Evolutionary conservation across 306 rosid species (phyloP).

Genomic region (Ziziphus jujuba): DNA sequence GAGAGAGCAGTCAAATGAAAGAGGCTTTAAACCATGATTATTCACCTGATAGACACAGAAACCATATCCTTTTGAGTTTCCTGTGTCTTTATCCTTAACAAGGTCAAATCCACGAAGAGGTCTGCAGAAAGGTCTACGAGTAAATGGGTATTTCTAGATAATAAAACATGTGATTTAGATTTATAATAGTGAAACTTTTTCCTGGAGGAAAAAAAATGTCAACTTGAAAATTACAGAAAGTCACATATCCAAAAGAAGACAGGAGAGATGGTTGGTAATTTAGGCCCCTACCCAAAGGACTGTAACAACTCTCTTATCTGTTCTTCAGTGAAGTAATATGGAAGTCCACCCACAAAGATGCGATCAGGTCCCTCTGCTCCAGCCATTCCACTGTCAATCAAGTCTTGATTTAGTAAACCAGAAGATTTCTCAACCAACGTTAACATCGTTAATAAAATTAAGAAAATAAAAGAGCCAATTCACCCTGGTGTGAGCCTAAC

Average conservation of each 20-base stretch:
- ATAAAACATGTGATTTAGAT: constrained; percentile 17
- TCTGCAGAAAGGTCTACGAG: constrained; percentile 39
- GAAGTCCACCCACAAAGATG: constrained; percentile 82
- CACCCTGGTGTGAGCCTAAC: constrained; percentile 71
- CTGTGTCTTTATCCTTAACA: constrained; percentile 80
- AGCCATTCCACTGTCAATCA: constrained; percentile 47
- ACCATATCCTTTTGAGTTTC: constrained; percentile 85
- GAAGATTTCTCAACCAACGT: constrained; percentile 7
- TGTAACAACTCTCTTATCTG: constrained; percentile 73
- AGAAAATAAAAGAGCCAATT: constrained; percentile 12
- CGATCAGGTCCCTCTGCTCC: constrained; percentile 84
- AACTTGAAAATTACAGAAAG: constrained; percentile 11
- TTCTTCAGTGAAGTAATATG: constrained; percentile 74
- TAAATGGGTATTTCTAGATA: constrained; percentile 18
- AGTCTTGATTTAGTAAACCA: constrained; percentile 29
- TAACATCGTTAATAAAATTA: neutral
- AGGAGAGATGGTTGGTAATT: neutral
- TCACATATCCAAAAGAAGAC: neutral
- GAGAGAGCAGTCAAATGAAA: constrained; percentile 5
- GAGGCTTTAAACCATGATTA: constrained; percentile 16
- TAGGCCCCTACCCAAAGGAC: constrained; percentile 63
- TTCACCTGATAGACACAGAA: constrained; percentile 77
- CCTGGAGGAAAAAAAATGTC: neutral
- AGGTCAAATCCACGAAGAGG: constrained; percentile 73
- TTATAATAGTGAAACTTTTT: neutral